Conservation (phyloP, 306 rosid species). For the Malus orientalis region DNA sequence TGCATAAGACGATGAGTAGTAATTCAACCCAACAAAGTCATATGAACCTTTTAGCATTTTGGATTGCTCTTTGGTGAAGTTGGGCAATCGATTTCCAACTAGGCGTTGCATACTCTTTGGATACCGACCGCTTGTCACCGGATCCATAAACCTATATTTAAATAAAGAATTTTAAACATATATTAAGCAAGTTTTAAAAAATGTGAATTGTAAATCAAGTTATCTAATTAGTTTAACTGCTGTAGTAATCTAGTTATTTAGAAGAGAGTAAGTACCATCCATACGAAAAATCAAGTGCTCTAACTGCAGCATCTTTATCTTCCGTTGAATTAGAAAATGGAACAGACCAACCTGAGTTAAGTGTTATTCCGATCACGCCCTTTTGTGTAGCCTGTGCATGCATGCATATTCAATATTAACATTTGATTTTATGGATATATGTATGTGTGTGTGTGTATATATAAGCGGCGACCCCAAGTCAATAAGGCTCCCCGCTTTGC, state of each 20-base stretch:
- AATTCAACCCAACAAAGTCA: constrained; percentile 42
- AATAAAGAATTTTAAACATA: neutral
- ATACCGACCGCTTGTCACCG: constrained; percentile 29
- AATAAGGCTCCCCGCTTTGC: too few species aligned
- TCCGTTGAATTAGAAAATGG: neutral
- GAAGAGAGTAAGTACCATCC: neutral
- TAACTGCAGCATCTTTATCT: neutral
- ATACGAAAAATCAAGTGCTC: neutral
- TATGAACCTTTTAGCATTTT: constrained; percentile 21
- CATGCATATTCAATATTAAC: neutral
- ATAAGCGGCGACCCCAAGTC: too few species aligned
- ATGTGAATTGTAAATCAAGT: too few species aligned
- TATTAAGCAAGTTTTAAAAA: neutral
- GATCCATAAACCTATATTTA: constrained; percentile 30
- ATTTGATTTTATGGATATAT: neutral
- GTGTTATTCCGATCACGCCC: constrained; percentile 52
- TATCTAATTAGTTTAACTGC: too few species aligned
- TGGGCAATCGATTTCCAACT: constrained; percentile 29
- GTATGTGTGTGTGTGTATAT: too few species aligned
- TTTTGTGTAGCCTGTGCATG: constrained; percentile 24
- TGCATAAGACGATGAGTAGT: constrained; percentile 28
- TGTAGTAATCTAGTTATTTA: too few species aligned
- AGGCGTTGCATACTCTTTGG: constrained; percentile 25
- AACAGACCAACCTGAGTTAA: neutral
- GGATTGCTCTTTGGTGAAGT: constrained; percentile 25